Evolutionary conservation across 1,284 basidiomycete genomes (phyloP).

Genomic region (Sporisorium iseilematis-ciliati): DNA sequence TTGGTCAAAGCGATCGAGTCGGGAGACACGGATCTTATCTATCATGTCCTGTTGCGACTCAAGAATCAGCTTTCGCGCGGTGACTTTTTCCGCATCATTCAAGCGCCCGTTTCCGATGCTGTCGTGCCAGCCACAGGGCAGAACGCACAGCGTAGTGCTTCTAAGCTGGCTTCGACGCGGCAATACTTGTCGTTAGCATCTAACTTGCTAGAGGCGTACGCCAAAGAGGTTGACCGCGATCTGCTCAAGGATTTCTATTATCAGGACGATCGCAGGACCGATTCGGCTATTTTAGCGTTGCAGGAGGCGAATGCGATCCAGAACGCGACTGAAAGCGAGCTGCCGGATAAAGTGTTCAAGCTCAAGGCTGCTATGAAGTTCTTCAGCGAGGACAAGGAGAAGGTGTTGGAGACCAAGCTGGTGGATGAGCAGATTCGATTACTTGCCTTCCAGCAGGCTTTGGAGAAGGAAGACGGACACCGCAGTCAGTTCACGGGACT

Average conservation of each 20-base stretch:
- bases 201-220: conserved; percentile 64
- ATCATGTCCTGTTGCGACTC: conserved; percentile 51
- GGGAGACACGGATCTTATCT: conserved; percentile 87
- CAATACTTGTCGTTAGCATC: conserved; percentile 59
- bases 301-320: conserved; percentile 74
- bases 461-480: conserved; percentile 86
- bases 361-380: conserved; percentile 88
- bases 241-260: conserved; percentile 97
- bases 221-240: conserved; percentile 76
- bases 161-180: conserved; percentile 35
- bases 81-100: conserved; percentile 92
- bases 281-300: conserved; percentile 86
- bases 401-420: conserved; percentile 91
- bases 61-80: conserved; percentile 86
- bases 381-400: conserved; percentile 93
- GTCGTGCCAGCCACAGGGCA: conserved; percentile 3
- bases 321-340: conserved; percentile 22
- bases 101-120: conserved; percentile 71
- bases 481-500: conserved; percentile 42
- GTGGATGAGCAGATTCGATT: conserved; percentile 86
- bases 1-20: conserved; percentile 91
- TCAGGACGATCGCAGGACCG: conserved; percentile 93
- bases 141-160: conserved; percentile 9
- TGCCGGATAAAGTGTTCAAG: conserved; percentile 75
- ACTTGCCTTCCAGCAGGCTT: conserved; percentile 82